These are phyloP conservation scores for Orbilia blumenaviensis DNA, from an alignment of 2,329 filamentous ascomycete genomes.

Conservation along the genomic window DNA sequence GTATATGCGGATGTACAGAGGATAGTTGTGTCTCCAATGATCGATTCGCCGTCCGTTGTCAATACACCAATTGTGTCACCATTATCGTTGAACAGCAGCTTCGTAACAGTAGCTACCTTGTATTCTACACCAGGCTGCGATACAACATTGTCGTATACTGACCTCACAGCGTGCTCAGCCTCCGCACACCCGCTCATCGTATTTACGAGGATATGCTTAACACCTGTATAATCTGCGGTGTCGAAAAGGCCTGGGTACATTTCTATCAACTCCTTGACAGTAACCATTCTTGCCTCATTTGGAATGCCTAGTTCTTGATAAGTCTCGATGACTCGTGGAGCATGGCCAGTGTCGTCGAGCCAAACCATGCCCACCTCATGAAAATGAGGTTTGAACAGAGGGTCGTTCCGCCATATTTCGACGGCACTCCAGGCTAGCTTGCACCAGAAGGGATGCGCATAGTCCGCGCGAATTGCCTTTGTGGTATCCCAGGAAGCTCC, in stretches of 20 bases:
- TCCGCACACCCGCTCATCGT: slow-evolving; percentile 71
- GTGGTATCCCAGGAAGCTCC: slow-evolving; percentile 78
- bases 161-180: slow-evolving; percentile 69
- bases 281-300: slow-evolving; percentile 62
- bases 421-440: slow-evolving; percentile 73
- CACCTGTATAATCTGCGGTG: slow-evolving; percentile 69
- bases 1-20: slow-evolving; percentile 70
- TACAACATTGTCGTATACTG: slow-evolving; percentile 67
- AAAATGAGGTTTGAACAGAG: slow-evolving; percentile 68
- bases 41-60: slow-evolving; percentile 63
- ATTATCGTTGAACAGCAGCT: slow-evolving; percentile 64
- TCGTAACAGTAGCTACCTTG: slow-evolving; percentile 66
- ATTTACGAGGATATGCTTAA: slow-evolving; percentile 71
- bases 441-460: slow-evolving; percentile 72
- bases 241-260: slow-evolving; percentile 70
- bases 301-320: slow-evolving; percentile 64
- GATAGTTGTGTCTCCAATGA: slow-evolving; percentile 67
- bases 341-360: slow-evolving; percentile 66
- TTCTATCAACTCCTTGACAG: slow-evolving; percentile 66
- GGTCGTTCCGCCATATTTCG: slow-evolving; percentile 69
- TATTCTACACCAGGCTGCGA: slow-evolving; percentile 69
- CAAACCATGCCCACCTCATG: slow-evolving; percentile 70
- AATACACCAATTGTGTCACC: slow-evolving; percentile 66
- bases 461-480: slow-evolving; percentile 76
- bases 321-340: slow-evolving; percentile 66